phyloP scores from a whole-genome alignment of 305 asterid genomes.

The Petunia hybrid region DNA sequence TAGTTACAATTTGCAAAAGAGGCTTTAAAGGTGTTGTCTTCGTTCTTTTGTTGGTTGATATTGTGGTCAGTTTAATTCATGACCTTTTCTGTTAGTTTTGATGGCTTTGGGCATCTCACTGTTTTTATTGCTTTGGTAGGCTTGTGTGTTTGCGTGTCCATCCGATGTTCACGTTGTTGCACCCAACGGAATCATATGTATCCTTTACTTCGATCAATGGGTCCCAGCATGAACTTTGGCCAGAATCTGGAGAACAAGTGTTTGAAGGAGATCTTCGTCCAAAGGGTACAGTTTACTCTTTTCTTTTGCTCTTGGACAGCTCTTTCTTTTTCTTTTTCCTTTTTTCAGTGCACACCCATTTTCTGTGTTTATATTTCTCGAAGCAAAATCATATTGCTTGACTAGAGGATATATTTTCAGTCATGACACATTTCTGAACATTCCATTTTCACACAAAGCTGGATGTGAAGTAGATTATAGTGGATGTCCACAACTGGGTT shows the following conservation, averaged over 20 bases:
- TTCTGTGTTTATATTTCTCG: not conserved
- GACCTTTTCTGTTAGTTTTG: not conserved
- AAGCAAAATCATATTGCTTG: not conserved
- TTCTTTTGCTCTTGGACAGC: conserved; percentile 26
- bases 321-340: not conserved
- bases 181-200: conserved; percentile 83
- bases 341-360: not conserved
- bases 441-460: not conserved
- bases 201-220: conserved; percentile 80
- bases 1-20: not conserved
- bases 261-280: conserved; percentile 82
- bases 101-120: conserved; percentile 20
- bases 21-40: not conserved
- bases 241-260: conserved; percentile 70
- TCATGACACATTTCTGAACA: not conserved
- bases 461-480: not conserved
- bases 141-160: conserved; percentile 94
- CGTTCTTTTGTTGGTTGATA: not conserved
- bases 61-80: not conserved
- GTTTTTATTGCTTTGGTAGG: conserved; percentile 48
- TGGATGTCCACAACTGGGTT: not conserved
- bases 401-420: not conserved
- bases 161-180: conserved; percentile 73
- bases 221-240: conserved; percentile 74
- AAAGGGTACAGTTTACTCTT: conserved; percentile 54